These are phyloP conservation scores for Aquilaria malaccensis DNA, from an alignment of 345 rosid genomes.

Conservation along the genomic window DNA sequence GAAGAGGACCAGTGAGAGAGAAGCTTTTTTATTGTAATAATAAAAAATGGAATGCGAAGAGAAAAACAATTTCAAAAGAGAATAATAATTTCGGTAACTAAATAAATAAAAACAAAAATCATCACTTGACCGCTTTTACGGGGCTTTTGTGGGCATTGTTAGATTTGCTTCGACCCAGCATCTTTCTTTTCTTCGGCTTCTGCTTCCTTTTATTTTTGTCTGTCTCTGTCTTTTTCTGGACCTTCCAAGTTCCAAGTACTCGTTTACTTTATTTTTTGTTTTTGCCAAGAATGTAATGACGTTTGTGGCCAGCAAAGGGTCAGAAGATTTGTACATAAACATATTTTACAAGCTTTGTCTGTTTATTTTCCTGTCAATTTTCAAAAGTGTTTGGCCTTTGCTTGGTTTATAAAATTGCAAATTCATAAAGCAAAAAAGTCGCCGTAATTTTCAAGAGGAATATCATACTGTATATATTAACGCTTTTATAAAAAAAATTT, in stretches of 20 bases:
- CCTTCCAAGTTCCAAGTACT: not conserved
- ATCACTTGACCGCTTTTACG: constrained; percentile 14
- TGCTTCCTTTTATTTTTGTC: not conserved
- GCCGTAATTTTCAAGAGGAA: too few relatives aligned
- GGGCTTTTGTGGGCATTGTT: not conserved
- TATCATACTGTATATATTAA: too few relatives aligned
- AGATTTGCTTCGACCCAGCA: constrained; percentile 1
- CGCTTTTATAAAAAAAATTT: too few relatives aligned
- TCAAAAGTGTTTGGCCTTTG: too few relatives aligned
- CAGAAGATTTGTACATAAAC: too few relatives aligned
- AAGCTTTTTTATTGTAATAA: not conserved
- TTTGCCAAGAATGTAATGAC: constrained; percentile 5
- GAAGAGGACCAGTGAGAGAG: not conserved
- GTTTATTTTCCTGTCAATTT: too few relatives aligned
- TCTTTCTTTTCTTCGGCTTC: not conserved
- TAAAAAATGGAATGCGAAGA: not conserved
- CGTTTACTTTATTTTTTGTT: not conserved
- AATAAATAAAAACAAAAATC: not conserved
- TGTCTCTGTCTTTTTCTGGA: not conserved
- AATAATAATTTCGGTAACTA: too few relatives aligned
- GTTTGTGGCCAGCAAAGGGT: not conserved
- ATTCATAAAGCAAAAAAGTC: too few relatives aligned
- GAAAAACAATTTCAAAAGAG: not conserved
- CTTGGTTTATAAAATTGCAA: too few relatives aligned
- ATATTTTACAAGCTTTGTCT: too few relatives aligned